Evolutionary conservation across 2,329 filamentous ascomycete genomes (phyloP).

Genomic region (Cercospora sp.): DNA sequence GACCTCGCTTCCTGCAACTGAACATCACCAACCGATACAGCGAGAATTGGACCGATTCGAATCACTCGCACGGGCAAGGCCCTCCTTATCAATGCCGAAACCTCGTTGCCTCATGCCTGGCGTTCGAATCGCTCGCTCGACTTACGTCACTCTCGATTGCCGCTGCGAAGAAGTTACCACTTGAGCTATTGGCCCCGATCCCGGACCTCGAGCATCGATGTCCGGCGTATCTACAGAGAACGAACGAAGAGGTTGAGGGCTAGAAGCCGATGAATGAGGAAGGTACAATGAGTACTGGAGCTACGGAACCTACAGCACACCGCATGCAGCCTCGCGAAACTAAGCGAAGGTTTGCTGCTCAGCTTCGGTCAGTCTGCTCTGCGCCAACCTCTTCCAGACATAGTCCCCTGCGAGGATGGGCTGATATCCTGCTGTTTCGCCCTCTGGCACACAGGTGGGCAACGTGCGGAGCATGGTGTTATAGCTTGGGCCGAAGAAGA

Average conservation of each 20-base stretch:
- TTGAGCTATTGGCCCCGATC: neutral
- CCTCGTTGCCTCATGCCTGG: neutral
- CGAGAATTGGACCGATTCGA: neutral
- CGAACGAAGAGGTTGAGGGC: neutral
- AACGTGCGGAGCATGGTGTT: slow-evolving; percentile 32
- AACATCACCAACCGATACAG: neutral
- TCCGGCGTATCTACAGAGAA: neutral
- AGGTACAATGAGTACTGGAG: neutral
- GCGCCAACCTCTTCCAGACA: slow-evolving; percentile 27
- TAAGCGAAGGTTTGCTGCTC: slow-evolving; percentile 19
- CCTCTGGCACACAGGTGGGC: slow-evolving; percentile 24
- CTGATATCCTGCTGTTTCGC: slow-evolving; percentile 23
- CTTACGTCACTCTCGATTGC: neutral
- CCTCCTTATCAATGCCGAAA: neutral
- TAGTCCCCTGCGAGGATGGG: slow-evolving; percentile 31
- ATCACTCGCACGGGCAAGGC: neutral
- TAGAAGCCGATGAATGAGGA: neutral
- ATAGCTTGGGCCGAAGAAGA: slow-evolving; percentile 50
- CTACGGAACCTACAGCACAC: neutral
- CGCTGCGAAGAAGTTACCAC: neutral
- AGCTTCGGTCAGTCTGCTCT: slow-evolving; percentile 24
- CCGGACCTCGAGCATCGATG: neutral
- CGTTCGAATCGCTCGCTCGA: neutral
- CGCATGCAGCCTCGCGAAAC: neutral
- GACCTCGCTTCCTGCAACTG: neutral